These are phyloP conservation scores for Discostella stelligeroides DNA, from an alignment of 108 stramenopile species.

Conservation along the genomic window DNA sequence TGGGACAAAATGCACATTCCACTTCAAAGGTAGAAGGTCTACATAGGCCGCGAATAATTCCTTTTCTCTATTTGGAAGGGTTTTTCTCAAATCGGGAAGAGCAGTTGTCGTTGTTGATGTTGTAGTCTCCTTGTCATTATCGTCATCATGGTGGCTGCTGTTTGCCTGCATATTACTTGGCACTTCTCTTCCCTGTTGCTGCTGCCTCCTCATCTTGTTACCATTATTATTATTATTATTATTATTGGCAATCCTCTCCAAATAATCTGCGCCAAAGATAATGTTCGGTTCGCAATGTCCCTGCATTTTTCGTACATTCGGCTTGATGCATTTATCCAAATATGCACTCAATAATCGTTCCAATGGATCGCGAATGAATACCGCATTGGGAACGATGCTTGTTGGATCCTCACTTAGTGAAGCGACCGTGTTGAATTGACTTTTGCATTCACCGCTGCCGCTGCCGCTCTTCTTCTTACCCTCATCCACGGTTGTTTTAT, in stretches of 20 bases:
- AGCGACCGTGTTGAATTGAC: conserved; percentile 23
- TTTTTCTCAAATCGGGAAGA: conserved; percentile 14
- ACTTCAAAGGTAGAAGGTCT: conserved; percentile 61
- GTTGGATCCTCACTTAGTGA: conserved; percentile 4
- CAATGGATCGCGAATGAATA: conserved; percentile 68
- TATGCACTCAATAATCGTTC: conserved; percentile 66
- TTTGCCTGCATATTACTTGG: too few species aligned
- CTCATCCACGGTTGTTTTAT: background rate
- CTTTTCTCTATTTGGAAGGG: conserved; percentile 26
- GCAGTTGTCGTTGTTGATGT: background rate
- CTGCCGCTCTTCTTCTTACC: background rate
- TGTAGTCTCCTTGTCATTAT: too few species aligned
- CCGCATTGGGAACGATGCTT: conserved; percentile 25
- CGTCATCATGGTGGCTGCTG: too few species aligned
- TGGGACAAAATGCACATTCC: conserved; percentile 73
- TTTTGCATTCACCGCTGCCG: background rate
- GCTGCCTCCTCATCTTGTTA: background rate
- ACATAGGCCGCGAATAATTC: conserved; percentile 62
- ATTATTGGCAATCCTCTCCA: conserved; percentile 2
- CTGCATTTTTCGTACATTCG: conserved; percentile 21
- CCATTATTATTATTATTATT: conserved; percentile 1
- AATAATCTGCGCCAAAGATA: conserved; percentile 28
- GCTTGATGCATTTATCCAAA: conserved; percentile 61
- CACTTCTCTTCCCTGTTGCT: background rate
- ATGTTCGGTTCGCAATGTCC: conserved; percentile 53